Evolutionary conservation across 2,329 filamentous ascomycete species (phyloP), one percentile per base, ranked within the genome.

Genomic region (Penicillium oxalicum): DNA sequence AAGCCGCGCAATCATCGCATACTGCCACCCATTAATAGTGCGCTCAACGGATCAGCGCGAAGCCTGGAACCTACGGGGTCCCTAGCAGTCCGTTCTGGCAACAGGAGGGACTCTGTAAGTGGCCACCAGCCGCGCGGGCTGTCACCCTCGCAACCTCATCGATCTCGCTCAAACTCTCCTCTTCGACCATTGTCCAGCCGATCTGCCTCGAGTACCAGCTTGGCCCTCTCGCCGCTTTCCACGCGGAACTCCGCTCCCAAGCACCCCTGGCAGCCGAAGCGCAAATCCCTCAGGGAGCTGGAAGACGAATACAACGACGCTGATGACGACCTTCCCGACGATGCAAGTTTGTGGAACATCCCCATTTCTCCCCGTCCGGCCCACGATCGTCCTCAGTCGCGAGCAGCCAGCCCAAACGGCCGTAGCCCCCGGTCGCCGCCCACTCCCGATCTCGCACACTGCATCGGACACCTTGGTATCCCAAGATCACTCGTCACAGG

Each of bases 301-400:
- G 74, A 77, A 54, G 71, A 70, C 13, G 74, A 77, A 60, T 77
- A 74, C 45, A 67, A 76, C 55, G 74, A 77, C 50, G 75, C 71
- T 1, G 74, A 77, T 49, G 74, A 77, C 41, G 74, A 77, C 24
- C 56, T 77, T 32, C 74, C 74, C 4, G 74, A 76, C 40, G 74
- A 77, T 62, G 70, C 73, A 8, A 74, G 72, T 53, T 56, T 77
- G 7, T 76, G 72, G 70, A 77, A 77, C 49, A 73, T 77, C 13
- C 74, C 74, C 0, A 70, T 77, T 12, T 76, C 74, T 8, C 74
- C 74, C 4, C 66, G 72, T 24, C 67, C 71, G 11, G 58, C 62
- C 2, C 64, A 69, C 26, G 71, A 73, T 47, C 66, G 72, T 18
- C 45, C 63, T 29, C 61, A 62, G 4, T 74, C 72, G 24, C 66